Evolutionary conservation across 345 rosid species (phyloP).

Genomic region (Populus pruinosa): DNA sequence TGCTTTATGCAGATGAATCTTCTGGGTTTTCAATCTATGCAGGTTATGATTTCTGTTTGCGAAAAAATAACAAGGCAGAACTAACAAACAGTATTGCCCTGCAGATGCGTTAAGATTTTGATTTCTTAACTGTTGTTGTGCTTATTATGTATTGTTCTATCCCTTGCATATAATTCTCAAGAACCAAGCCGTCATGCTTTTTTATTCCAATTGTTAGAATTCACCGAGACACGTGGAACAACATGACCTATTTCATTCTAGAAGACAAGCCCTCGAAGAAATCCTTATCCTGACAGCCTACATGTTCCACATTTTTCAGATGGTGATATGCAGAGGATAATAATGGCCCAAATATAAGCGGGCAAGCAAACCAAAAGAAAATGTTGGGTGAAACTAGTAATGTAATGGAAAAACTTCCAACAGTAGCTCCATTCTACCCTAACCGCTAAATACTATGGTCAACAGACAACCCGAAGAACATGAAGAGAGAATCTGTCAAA

Average conservation of each 20-base stretch:
- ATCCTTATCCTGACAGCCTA: background rate
- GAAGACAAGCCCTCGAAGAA: background rate
- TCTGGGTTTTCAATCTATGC: background rate
- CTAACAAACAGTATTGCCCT: background rate
- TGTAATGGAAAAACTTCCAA: background rate
- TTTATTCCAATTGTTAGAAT: background rate
- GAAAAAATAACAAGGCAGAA: background rate
- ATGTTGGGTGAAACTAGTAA: background rate
- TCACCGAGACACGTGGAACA: background rate
- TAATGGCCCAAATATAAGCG: background rate
- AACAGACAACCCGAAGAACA: slow-evolving; percentile 5
- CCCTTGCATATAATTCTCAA: background rate
- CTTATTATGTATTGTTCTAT: background rate
- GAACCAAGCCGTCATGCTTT: background rate
- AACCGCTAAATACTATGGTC: background rate
- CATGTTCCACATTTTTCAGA: background rate
- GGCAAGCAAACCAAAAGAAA: background rate
- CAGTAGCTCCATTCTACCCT: background rate
- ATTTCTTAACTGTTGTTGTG: background rate
- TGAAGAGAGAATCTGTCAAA: background rate
- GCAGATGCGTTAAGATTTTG: background rate
- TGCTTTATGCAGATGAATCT: background rate
- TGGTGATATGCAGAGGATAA: background rate
- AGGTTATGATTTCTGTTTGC: background rate
- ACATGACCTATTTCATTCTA: background rate